Evolutionary conservation across 345 rosid genomes (phyloP), one percentile per base, ranked within the genome.

Genomic region (Toxicodendron radicans): DNA sequence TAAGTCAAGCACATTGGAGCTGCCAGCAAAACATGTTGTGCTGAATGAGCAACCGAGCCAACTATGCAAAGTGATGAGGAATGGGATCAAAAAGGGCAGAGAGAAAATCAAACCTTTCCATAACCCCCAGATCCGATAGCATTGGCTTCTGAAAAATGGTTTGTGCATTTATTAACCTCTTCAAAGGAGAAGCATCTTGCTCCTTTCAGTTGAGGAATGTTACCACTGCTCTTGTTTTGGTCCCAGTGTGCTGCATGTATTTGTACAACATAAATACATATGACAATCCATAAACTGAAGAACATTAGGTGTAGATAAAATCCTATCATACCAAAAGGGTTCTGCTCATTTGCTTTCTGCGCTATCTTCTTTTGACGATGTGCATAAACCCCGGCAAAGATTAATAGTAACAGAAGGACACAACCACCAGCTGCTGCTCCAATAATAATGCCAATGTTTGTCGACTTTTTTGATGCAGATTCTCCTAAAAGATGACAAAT

Each of bases 111-210:
- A 70, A 90, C 97, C 94, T 93, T 88, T 56, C 99, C 99, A 75
- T 90, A 93, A 58, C 97, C 99, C 20, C 99, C 98, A 13, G 90
- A 88, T 21, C 99, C 97, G 68, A 92, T 71, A 61, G 76, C 87
- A 71, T 84, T 92, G 78, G 88, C 74, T 11, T 90, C 88, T 35
- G 95, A 87, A 81, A 96, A 96, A 43, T 88, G 88, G 46, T 84
- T 83, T 23, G 94, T 81, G 70, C 79, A 89, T 79, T 79, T 92
- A 81, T 79, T 92, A 11, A 93, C 80, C 80, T 96, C 98, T 53
- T 91, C 93, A 52, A 86, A 83, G 62, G 87, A 86, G 81, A 87
- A 96, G 73, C 85, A 75, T 83, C 87, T 92, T 58, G 94, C 91
- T 72, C 95, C 97, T 84, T 86, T 87, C 56, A 96, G 72, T 43